Base-by-base conservation (phyloP, 768 basidiomycete species). In the Lentinula aciculospora region DNA sequence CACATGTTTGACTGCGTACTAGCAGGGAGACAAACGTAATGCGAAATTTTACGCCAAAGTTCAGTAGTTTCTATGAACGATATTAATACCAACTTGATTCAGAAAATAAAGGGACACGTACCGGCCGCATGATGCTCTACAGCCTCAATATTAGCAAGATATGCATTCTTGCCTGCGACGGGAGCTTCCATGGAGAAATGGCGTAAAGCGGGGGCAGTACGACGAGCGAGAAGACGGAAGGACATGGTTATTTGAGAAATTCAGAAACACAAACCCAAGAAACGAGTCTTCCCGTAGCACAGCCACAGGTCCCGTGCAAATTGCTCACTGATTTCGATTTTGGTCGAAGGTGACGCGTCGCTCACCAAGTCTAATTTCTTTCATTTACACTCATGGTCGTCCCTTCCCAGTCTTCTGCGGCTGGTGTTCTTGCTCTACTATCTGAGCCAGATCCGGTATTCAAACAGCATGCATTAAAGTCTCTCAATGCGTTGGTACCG, bases 41-140 rank as follows among this genome's bases (percentile, higher is more conserved):
- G 88, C 90, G 88, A 89, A 70, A 94, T 89, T 76, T 86, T 92
- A 67, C 89, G 85, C 92, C 92, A 94, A 62, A 94, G 82, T 56
- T 86, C 78, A 51, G 87, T 74, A 28, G 90, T 88, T 59, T 84
- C 92, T 94, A 65, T 36, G 56, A 42, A 37, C 27, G 17, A 40
- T 61, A 56, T 57, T 25, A 57, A 15, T 17, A 23, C 15, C 6
- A 46, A 23, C 28, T 34, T 39, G 9, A 21, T 34, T 53, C 23
- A 34, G 13, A 39, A 27, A 39, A 42, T 2, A 53, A 23, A n/a
- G 10, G 28, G 32, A 37, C 31, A 62, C 68, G 62, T 60, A 90
- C 89, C 79, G 66, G 72, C 73, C 58, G 89, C 89, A 65, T 91
- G 89, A 65, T 84, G 81, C 57, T 75, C 71, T 54, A 87, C 73